Conservation (phyloP, 257 asterid genomes). For the Solanum stenotomum region DNA sequence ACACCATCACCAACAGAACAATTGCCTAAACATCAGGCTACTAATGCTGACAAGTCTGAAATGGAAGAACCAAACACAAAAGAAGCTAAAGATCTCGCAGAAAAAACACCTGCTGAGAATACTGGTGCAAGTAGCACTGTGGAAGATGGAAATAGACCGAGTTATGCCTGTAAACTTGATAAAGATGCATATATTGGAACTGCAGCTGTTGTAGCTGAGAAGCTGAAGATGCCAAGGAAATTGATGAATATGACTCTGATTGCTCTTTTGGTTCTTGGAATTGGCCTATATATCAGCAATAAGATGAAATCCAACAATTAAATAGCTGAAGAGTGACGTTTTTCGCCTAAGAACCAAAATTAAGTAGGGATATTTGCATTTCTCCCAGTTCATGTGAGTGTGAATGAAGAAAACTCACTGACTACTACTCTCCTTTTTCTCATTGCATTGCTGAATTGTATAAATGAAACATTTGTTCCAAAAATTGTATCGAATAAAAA, state of each 20-base stretch:
- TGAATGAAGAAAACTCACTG: not conserved
- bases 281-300: slow-evolving; percentile 30
- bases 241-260: slow-evolving; percentile 17
- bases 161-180: no score
- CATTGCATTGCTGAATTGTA: not conserved
- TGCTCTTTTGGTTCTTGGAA: slow-evolving; percentile 25
- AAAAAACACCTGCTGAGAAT: no score
- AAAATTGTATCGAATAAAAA: not conserved
- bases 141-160: no score
- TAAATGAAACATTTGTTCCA: not conserved
- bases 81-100: no score
- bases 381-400: not conserved
- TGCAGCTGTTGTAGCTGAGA: no score
- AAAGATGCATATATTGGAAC: no score
- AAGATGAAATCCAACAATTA: slow-evolving; percentile 15
- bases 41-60: no score
- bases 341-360: not conserved
- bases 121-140: no score
- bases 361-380: not conserved
- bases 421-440: not conserved
- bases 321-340: slow-evolving; percentile 5
- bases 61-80: no score
- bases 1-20: no score
- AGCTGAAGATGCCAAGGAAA: slow-evolving; percentile 24
- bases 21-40: no score